Percentiles rank a stretch among this genome's conserved stretches.
phyloP scores from a whole-genome alignment of 2,329 filamentous ascomycete genomes.

The Colletotrichum trifolii region DNA sequence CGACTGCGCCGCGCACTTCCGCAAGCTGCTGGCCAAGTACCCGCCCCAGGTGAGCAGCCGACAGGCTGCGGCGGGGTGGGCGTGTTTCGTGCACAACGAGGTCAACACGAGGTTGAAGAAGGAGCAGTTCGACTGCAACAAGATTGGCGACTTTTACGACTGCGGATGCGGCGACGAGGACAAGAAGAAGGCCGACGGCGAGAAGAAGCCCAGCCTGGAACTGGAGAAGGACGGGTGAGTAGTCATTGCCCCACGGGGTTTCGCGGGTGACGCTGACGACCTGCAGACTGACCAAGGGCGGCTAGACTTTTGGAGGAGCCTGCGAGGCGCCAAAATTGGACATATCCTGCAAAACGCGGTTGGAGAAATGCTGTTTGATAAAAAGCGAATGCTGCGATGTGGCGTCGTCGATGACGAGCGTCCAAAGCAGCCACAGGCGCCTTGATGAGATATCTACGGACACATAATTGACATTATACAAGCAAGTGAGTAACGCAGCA shows the following conservation, averaged over 20 bases:
- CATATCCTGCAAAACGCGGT: background rate
- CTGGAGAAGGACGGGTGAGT: conserved; percentile 30
- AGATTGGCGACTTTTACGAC: conserved; percentile 78
- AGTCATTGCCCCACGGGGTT: background rate
- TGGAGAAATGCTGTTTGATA: background rate
- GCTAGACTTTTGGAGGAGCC: background rate
- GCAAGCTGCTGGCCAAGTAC: conserved; percentile 68
- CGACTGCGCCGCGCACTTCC: conserved; percentile 76
- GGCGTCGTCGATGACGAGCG: too few relatives aligned
- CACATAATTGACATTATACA: too few relatives aligned
- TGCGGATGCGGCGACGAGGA: conserved; percentile 77
- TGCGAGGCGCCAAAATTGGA: background rate
- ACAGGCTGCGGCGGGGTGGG: conserved; percentile 74
- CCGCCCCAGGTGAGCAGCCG: conserved; percentile 74
- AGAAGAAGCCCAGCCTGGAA: conserved; percentile 37
- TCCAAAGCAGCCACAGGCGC: too few relatives aligned
- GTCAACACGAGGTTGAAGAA: conserved; percentile 74
- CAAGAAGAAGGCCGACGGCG: conserved; percentile 51
- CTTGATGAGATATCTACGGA: too few relatives aligned
- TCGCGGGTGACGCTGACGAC: conserved; percentile 2
- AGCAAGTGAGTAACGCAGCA: too few relatives aligned
- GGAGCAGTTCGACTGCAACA: conserved; percentile 71
- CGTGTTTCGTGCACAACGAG: conserved; percentile 75
- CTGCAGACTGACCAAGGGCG: conserved; percentile 25
- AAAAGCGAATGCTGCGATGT: too few relatives aligned